Conservation (phyloP, 768 basidiomycete genomes). For the Cystofilobasidium bisporidii region DNA sequence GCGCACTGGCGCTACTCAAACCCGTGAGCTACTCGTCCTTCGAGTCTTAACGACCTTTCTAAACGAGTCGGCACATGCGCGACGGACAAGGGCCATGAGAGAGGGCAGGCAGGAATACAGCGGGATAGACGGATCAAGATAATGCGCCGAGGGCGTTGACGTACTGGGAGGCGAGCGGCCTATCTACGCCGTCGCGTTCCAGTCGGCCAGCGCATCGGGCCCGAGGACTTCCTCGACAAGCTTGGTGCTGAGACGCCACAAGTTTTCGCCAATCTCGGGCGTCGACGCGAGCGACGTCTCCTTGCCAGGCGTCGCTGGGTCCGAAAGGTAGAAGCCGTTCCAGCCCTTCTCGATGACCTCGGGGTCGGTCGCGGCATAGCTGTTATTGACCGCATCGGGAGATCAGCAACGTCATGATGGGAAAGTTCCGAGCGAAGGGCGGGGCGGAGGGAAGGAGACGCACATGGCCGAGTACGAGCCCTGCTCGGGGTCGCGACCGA, state of each 20-base stretch:
- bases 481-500: conserved; percentile 32
- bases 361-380: conserved; percentile 15
- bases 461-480: conserved; percentile 36
- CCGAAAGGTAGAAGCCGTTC: conserved; percentile 37
- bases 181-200: no score
- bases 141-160: no score
- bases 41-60: no score
- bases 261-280: conserved; percentile 31
- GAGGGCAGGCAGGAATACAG: no score
- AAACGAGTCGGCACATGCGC: no score
- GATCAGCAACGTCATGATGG: not conserved
- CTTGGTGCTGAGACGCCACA: conserved; percentile 37
- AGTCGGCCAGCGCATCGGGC: conserved; percentile 32
- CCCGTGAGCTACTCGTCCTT: no score
- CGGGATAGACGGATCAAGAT: no score
- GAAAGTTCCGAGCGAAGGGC: not conserved
- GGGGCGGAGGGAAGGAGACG: conserved; percentile 8
- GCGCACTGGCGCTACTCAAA: no score
- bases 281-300: conserved; percentile 37
- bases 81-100: no score
- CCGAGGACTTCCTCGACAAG: conserved; percentile 38
- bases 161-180: no score
- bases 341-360: conserved; percentile 36
- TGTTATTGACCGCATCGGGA: not conserved
- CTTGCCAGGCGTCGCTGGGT: conserved; percentile 32